These are phyloP conservation scores for Pleodorina starrii DNA, from an alignment of 139 green algal genomes.

Conservation along the genomic window DNA sequence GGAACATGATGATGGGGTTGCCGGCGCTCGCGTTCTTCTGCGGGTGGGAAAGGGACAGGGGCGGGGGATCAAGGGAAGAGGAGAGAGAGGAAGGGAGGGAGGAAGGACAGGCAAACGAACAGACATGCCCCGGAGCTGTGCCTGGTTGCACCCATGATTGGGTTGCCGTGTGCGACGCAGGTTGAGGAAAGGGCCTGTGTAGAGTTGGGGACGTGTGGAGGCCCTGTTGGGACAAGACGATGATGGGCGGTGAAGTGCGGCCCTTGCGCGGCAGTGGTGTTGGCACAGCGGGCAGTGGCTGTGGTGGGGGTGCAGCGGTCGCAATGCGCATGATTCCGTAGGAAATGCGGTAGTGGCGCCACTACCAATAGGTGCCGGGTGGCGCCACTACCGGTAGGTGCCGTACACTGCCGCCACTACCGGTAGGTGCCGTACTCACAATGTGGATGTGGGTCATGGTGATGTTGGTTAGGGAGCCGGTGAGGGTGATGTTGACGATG, in stretches of 20 bases:
- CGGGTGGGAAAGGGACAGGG: not conserved
- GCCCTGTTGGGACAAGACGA: too few species aligned
- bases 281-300: not conserved
- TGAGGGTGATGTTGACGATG: not conserved
- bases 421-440: too few species aligned
- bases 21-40: not conserved
- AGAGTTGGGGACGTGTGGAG: not conserved
- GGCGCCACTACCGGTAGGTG: not conserved
- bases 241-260: too few species aligned
- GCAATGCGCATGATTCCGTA: too few species aligned
- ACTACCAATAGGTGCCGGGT: too few species aligned
- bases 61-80: not conserved
- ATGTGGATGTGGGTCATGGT: constrained; percentile 24
- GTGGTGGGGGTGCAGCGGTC: too few species aligned
- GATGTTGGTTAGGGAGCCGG: not conserved
- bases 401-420: too few species aligned
- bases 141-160: too few species aligned
- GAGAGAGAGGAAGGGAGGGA: not conserved
- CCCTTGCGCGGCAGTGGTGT: not conserved
- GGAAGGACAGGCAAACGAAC: too few species aligned
- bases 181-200: not conserved
- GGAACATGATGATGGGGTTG: constrained; percentile 8
- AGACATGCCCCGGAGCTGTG: too few species aligned
- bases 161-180: too few species aligned
- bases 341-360: too few species aligned